These are phyloP conservation scores for Rhizophagus clarus DNA, from an alignment of 192 early-diverging fungal genomes.

Conservation along the genomic window DNA sequence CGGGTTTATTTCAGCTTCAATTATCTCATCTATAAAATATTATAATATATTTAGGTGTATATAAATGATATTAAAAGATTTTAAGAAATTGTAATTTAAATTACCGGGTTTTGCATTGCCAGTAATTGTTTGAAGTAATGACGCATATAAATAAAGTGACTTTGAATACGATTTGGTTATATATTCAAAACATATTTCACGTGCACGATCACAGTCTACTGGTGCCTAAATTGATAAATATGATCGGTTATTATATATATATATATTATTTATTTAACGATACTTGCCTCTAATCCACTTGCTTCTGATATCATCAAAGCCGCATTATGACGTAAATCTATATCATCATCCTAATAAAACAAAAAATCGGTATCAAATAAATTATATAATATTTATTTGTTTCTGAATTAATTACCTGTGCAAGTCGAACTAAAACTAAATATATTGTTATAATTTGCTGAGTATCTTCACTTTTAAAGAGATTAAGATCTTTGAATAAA, in stretches of 20 bases:
- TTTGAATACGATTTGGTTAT: conserved; percentile 4
- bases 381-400: not conserved
- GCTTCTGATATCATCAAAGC: conserved; percentile 12
- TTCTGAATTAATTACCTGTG: not conserved
- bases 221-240: not conserved
- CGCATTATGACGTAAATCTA: not conserved
- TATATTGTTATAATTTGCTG: conserved; percentile 10
- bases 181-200: conserved; percentile 23
- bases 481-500: conserved; percentile 6
- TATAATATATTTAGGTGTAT: not conserved
- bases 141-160: conserved; percentile 5
- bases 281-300: not conserved
- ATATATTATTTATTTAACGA: not conserved
- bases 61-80: not conserved
- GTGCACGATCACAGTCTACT: conserved; percentile 4
- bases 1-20: not conserved
- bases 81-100: not conserved
- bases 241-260: not conserved
- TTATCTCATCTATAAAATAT: conserved; percentile 1
- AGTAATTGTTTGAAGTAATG: conserved; percentile 2
- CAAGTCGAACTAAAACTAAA: conserved; percentile 11
- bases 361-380: not conserved
- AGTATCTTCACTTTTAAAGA: not conserved
- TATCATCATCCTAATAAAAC: conserved; percentile 21
- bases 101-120: conserved; percentile 3